Conservation (phyloP, 202 grass and related monocot genomes). For the Setaria italica region DNA sequence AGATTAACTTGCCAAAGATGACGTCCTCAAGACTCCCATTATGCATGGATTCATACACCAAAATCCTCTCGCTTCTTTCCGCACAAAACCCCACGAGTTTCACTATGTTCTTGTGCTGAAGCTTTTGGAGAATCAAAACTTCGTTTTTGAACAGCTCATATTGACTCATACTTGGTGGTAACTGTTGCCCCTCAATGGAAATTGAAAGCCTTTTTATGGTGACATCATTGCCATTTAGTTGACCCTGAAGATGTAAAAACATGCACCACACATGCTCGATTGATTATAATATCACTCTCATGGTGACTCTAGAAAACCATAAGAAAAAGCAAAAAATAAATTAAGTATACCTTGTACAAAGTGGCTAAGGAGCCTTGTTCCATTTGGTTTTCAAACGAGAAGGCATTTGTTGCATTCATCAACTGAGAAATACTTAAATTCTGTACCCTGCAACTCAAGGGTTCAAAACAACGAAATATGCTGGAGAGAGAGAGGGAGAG, state of each 20-base stretch:
- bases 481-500: no score
- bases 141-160: conserved; percentile 34
- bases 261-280: not conserved
- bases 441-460: not conserved
- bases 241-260: conserved; percentile 6
- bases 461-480: not conserved
- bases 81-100: conserved; percentile 18
- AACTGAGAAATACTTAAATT: conserved; percentile 14
- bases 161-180: conserved; percentile 15
- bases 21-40: conserved; percentile 34
- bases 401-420: conserved; percentile 5
- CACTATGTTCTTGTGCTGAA: conserved; percentile 27
- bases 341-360: conserved; percentile 34
- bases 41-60: conserved; percentile 19
- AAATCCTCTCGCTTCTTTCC: conserved; percentile 4
- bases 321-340: not conserved
- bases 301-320: not conserved
- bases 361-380: conserved; percentile 1
- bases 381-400: not conserved
- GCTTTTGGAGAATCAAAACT: not conserved
- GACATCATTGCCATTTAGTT: conserved; percentile 9
- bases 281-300: not conserved
- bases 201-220: conserved; percentile 2
- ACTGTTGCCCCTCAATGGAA: not conserved
- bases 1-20: conserved; percentile 16